phyloP scores from a whole-genome alignment of 805 yeast species.

The Saturnispora zaruensis region DNA sequence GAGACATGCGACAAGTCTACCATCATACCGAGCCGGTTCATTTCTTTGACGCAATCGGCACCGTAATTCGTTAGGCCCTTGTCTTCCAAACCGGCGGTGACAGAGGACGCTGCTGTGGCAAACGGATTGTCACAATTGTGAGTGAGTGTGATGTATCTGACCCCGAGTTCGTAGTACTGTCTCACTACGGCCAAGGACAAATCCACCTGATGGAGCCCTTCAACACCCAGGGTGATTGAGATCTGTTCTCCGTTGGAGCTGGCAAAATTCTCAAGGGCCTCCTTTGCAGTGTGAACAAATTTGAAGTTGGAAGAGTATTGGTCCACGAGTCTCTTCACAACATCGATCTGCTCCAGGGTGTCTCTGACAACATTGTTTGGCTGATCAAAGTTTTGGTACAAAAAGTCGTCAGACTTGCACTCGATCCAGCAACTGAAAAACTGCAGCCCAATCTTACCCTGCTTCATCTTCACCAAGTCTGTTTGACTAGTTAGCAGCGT shows the following conservation, averaged over 20 bases:
- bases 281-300: constrained; percentile 34
- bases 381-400: constrained; percentile 37
- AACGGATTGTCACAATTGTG: constrained; percentile 52
- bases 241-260: constrained; percentile 26
- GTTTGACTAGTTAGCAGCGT: constrained; percentile 36
- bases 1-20: constrained; percentile 46
- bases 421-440: constrained; percentile 44
- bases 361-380: constrained; percentile 40
- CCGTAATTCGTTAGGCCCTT: constrained; percentile 38
- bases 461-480: constrained; percentile 33
- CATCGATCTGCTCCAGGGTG: constrained; percentile 47
- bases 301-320: constrained; percentile 33
- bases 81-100: constrained; percentile 38
- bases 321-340: constrained; percentile 36
- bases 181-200: constrained; percentile 41
- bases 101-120: constrained; percentile 46
- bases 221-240: constrained; percentile 43
- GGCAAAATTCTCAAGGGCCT: constrained; percentile 31
- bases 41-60: constrained; percentile 34
- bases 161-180: constrained; percentile 41
- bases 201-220: constrained; percentile 47
- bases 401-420: constrained; percentile 33
- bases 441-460: constrained; percentile 42
- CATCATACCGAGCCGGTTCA: constrained; percentile 48
- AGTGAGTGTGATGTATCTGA: constrained; percentile 45